A percentile compares a stretch with the other conserved stretches of the same genome.
Evolutionary conservation across 495 filamentous ascomycete genomes (phyloP).

Genomic region (Rhizodiscina lignyota): DNA sequence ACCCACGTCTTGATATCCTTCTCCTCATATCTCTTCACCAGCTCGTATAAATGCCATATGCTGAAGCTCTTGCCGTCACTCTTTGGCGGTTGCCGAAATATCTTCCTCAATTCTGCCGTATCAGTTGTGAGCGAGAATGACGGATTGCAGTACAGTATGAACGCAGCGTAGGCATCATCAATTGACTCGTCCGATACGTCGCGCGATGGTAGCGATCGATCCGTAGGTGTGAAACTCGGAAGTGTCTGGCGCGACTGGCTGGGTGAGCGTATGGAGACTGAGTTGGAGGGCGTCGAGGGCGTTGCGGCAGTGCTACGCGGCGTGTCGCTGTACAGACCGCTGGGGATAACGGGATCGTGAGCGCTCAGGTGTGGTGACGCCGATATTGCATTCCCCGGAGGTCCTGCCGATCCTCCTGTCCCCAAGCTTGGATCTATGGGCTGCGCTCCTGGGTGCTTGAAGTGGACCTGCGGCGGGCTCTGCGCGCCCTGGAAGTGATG

Average conservation of each 20-base stretch:
- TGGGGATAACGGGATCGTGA: too few species aligned
- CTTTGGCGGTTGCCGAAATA: constrained; percentile 71
- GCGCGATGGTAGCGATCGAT: constrained; percentile 44
- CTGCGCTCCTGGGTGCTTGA: too few species aligned
- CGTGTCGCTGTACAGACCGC: too few species aligned
- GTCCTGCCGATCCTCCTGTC: too few species aligned
- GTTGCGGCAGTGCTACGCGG: constrained; percentile 9
- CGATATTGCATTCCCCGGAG: too few species aligned
- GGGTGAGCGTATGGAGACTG: constrained; percentile 11
- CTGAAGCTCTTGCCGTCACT: constrained; percentile 89
- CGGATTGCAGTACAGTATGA: constrained; percentile 69
- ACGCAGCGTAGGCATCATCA: constrained; percentile 73
- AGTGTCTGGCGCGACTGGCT: constrained; percentile 9
- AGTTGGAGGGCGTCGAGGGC: constrained; percentile 14
- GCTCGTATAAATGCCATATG: constrained; percentile 61
- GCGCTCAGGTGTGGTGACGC: too few species aligned
- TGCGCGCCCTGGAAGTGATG: too few species aligned
- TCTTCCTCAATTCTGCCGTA: constrained; percentile 50
- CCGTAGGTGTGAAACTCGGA: constrained; percentile 10
- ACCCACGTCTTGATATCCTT: constrained; percentile 97
- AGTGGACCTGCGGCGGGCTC: too few species aligned
- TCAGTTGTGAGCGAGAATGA: constrained; percentile 19
- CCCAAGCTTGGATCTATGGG: too few species aligned
- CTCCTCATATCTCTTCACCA: constrained; percentile 65
- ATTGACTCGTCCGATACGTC: constrained; percentile 58